A percentile compares a stretch with the other conserved stretches of the same genome.
Evolutionary conservation across 148 eudicot genomes (phyloP).

Genomic region (Salicornia ramosissima): DNA sequence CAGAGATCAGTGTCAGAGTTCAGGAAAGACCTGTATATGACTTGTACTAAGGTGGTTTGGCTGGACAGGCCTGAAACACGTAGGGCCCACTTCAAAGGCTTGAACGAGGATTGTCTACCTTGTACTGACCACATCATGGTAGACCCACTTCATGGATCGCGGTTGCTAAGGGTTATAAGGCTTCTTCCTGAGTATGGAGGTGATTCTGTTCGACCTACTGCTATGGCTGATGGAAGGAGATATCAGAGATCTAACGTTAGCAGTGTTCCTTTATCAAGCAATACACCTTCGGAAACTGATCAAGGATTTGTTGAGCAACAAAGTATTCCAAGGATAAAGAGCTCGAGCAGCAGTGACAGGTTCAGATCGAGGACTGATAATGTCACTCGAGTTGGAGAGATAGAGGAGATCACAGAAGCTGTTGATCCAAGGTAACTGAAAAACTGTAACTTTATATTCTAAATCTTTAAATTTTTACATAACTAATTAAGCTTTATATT

Average conservation of each 20-base stretch:
- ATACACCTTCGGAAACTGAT: constrained; percentile 1
- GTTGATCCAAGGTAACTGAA: neutral
- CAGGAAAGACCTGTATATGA: constrained; percentile 39
- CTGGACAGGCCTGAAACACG: constrained; percentile 44
- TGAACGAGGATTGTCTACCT: constrained; percentile 50
- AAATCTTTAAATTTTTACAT: no score
- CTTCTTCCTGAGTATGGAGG: constrained; percentile 80
- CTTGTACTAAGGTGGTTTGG: constrained; percentile 59
- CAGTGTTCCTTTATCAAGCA: neutral
- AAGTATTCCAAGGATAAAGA: no score
- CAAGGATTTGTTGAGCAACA: constrained; percentile 5
- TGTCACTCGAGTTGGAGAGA: neutral
- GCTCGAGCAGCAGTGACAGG: neutral
- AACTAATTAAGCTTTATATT: no score
- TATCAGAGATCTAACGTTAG: neutral
- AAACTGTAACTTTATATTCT: no score
- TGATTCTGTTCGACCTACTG: neutral
- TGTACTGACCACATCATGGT: constrained; percentile 46
- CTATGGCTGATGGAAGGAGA: neutral
- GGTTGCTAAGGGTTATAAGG: constrained; percentile 38
- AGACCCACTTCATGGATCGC: constrained; percentile 78
- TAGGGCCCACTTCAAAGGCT: constrained; percentile 34
- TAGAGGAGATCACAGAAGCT: neutral
- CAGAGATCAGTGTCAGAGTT: constrained; percentile 54
- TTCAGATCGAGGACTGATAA: neutral